Conservation (phyloP, 2,329 filamentous ascomycete species). For the Exserohilum rostratum region DNA sequence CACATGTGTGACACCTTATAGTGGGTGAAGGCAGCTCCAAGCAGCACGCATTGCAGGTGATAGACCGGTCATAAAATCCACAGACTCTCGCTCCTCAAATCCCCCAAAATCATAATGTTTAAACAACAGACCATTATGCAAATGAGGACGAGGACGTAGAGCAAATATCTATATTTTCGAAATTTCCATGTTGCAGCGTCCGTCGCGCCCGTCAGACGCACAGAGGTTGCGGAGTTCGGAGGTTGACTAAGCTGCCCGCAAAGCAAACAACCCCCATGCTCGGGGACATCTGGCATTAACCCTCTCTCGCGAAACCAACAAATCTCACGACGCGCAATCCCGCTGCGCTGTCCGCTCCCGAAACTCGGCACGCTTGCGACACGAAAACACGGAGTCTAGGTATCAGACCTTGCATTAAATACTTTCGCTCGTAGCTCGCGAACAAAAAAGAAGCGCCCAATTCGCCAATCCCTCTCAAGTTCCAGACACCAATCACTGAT, state of each 20-base stretch:
- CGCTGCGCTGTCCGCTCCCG: background rate
- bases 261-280: conserved; percentile 16
- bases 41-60: conserved; percentile 3
- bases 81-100: background rate
- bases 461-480: no score
- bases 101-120: background rate
- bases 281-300: conserved; percentile 41
- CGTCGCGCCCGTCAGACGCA: no score
- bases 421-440: no score
- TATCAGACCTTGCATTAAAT: background rate
- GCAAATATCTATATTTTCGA: no score
- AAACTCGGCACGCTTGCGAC: background rate
- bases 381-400: background rate
- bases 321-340: conserved; percentile 13
- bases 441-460: no score
- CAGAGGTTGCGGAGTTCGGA: no score
- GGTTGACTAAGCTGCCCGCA: conserved; percentile 30
- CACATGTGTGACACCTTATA: background rate
- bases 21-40: conserved; percentile 7
- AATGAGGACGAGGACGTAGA: no score
- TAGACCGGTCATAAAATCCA: background rate
- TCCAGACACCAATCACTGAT: no score
- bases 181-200: background rate
- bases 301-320: conserved; percentile 25
- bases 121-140: no score